Evolutionary conservation across 2,329 filamentous ascomycete genomes (phyloP), one percentile per base, ranked within the genome.

Genomic region (Furcasterigmium furcatum): DNA sequence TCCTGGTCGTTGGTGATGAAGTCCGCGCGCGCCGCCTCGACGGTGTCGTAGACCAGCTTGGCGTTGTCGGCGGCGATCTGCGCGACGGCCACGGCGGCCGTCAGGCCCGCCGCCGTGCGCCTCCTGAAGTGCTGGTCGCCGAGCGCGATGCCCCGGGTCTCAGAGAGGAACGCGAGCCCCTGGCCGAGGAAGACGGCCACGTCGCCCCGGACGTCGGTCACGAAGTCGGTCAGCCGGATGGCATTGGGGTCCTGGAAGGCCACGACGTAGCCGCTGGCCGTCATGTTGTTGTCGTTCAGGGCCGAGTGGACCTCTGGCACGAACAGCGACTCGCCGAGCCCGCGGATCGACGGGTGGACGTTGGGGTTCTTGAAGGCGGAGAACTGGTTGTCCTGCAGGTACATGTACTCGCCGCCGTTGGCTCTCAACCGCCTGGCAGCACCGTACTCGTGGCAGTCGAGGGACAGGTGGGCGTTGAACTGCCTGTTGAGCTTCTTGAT

Each of bases 401-500:
- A 19, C n/a, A 36, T 14, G 10, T 19, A 46, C 38, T 40, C 19
- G 14, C 38, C 25, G 19, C n/a, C n/a, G n/a, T n/a, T n/a, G n/a
- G n/a, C 24, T 40, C 34, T 36, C 34, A 36, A 27, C 24, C 24
- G 24, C 24, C 24, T 27, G 10, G 13, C 24, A 0, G 61, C 54
- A 1, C 51, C 51, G 30, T 62, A 64, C 43, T 64, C 62, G 27
- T 64, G 62, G 52, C 59, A 59, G n/a, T 64, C 62, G 5, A 64
- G 52, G 1, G 56, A 58, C 12, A 64, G 52, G 14, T 64, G 61
- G 0, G 62, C 61, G 8, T 44, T 46, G 39, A 59, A 64, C 7
- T 56, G 48, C 9, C 44, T 53, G 7, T 62, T 51, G 0, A 63
- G 45, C 24, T 52, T 39, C 48, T 64, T 64, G 35, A 64, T 59